These are phyloP conservation scores for Sphagnum magellanicum DNA, from an alignment of 228 moss, liverwort and hornwort species.

Conservation along the genomic window DNA sequence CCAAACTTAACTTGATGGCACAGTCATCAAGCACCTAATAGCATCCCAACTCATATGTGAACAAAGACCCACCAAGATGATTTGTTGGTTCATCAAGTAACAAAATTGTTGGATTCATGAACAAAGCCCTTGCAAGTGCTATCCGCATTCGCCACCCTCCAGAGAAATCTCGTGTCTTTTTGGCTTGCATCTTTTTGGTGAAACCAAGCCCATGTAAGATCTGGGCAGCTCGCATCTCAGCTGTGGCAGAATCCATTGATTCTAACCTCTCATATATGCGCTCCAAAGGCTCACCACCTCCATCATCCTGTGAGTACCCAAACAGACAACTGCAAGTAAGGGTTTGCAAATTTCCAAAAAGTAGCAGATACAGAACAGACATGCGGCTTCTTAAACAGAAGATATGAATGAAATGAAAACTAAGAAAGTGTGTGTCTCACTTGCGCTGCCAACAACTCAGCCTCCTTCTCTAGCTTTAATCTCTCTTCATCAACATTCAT, in stretches of 20 bases:
- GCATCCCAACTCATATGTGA: not conserved
- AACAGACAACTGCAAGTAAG: not conserved
- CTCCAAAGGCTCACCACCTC: conserved; percentile 78
- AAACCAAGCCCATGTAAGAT: conserved; percentile 85
- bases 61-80: conserved; percentile 58
- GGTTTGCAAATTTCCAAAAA: not conserved
- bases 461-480: conserved; percentile 66
- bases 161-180: conserved; percentile 80
- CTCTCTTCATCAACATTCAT: conserved; percentile 83
- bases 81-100: conserved; percentile 84
- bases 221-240: conserved; percentile 84
- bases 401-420: not conserved
- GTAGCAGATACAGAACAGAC: not conserved
- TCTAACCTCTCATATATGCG: conserved; percentile 79
- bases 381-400: not conserved
- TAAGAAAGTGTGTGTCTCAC: conserved; percentile 15
- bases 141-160: conserved; percentile 98
- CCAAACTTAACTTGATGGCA: not conserved
- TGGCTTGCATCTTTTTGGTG: conserved; percentile 82
- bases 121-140: conserved; percentile 74
- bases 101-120: conserved; percentile 89
- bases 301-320: conserved; percentile 44
- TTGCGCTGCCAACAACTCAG: conserved; percentile 65
- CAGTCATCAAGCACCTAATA: not conserved
- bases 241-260: conserved; percentile 80